These are phyloP conservation scores for Globisporangium okanoganense DNA, from an alignment of 352 stramenopile species.

Conservation along the genomic window DNA sequence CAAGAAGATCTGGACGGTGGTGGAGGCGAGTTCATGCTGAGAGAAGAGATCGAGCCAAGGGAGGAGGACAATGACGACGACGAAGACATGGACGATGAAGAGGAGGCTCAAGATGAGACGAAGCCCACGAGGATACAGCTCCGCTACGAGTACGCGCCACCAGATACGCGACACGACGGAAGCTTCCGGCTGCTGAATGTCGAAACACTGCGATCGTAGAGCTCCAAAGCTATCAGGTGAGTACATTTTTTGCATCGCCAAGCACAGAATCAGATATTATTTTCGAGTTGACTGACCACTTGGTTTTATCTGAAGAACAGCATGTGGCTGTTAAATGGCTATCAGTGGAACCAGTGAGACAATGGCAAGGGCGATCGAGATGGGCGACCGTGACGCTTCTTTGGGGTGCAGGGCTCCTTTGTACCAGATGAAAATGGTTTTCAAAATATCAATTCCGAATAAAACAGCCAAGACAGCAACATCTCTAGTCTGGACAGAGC, in stretches of 20 bases:
- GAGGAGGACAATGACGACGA: not conserved
- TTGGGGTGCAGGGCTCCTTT: too few relatives aligned
- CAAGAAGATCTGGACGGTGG: not conserved
- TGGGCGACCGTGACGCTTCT: too few relatives aligned
- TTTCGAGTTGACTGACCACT: too few relatives aligned
- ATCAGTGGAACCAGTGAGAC: too few relatives aligned
- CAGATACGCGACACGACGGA: not conserved
- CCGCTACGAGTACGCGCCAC: not conserved
- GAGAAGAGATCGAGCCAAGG: not conserved
- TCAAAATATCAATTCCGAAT: too few relatives aligned
- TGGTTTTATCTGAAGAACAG: too few relatives aligned
- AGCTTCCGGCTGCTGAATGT: not conserved
- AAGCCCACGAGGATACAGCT: conserved; percentile 1
- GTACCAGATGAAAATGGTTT: too few relatives aligned
- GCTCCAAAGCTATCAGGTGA: not conserved
- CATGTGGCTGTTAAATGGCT: too few relatives aligned
- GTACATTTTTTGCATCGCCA: not conserved
- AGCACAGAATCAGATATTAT: too few relatives aligned
- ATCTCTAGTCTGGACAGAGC: too few relatives aligned
- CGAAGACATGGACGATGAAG: not conserved
- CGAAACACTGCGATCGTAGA: not conserved
- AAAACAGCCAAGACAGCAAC: too few relatives aligned
- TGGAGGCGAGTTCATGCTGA: not conserved
- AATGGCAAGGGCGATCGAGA: too few relatives aligned
- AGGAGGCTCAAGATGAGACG: not conserved